phyloP scores from a whole-genome alignment of 768 basidiomycete genomes.

The Hygrophoropsis aurantiaca region DNA sequence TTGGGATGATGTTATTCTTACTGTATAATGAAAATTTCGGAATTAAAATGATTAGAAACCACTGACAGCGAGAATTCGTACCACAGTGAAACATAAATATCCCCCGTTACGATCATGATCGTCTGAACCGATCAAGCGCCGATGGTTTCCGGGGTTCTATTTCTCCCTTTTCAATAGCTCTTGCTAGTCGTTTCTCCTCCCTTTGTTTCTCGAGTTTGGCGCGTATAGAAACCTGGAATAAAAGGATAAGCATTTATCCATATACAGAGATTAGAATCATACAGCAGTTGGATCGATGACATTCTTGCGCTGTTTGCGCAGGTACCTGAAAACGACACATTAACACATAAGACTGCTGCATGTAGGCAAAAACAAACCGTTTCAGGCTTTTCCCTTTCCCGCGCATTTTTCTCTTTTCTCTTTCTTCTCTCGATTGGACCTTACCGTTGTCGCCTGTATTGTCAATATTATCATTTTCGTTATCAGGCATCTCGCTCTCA shows the following conservation, averaged over 20 bases:
- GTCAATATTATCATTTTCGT: conserved; percentile 34
- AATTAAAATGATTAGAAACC: no score
- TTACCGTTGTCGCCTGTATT: conserved; percentile 32
- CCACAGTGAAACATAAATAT: no score
- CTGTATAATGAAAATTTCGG: no score
- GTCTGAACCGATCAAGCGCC: conserved; percentile 35
- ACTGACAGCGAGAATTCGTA: no score
- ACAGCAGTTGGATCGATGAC: conserved; percentile 85
- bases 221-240: conserved; percentile 54
- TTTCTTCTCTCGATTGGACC: conserved; percentile 21
- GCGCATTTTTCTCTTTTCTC: conserved; percentile 79
- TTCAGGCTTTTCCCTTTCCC: conserved; percentile 88
- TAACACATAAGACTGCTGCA: not conserved
- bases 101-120: conserved; percentile 16
- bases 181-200: conserved; percentile 41
- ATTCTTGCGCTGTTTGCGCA: conserved; percentile 93
- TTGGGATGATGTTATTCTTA: no score
- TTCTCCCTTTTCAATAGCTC: conserved; percentile 32
- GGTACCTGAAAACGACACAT: conserved; percentile 39
- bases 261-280: conserved; percentile 19
- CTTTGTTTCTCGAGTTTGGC: conserved; percentile 63
- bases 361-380: conserved; percentile 39
- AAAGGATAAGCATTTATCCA: not conserved
- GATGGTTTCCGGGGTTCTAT: conserved; percentile 29
- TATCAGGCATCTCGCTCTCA: conserved; percentile 52